Base-by-base conservation (phyloP, 2,329 filamentous ascomycete genomes). In the Pseudocercospora musae region DNA sequence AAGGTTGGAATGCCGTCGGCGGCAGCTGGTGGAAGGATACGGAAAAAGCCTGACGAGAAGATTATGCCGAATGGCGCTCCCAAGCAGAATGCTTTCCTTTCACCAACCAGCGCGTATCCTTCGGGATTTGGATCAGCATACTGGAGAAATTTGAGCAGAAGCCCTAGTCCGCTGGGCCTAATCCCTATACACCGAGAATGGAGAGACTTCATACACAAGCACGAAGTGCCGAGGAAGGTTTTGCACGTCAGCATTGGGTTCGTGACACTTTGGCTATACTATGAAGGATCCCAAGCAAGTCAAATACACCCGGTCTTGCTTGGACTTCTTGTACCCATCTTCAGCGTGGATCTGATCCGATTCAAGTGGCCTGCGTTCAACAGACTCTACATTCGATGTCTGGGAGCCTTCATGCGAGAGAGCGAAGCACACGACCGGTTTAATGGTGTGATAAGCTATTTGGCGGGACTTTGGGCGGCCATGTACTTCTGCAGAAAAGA, bases 181-280 rank as follows among this genome's bases (percentile, higher is more conserved):
- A 99, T 99, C 64, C 95, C 95, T 2, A 94, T 99, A 71, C 95
- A 99, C 77, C 84, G 91, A 64, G 89, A 95, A 74, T 99, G 95
- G 85, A 86, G 92, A 70, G 89, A 85, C 27, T 92, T 99, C 73
- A 91, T 84, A 66, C 95, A 99, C 83, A 92, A 92, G 72, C 94
- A 99, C 78, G 95, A 99, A 79, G 93, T 99, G 58, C 95, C 95
- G 9, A 89, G 95, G 71, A 99, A 99, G 78, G 81, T 88, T 44
- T 83, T 99, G 40, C 95, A 99, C 76, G 91, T 98, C 61, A 97
- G 93, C 53, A 99, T 99, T 74, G 95, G 95, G 59, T 98, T 98
- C 79, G 83, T 98, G 64, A 92, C 94, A 20, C 84, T 96, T 50
- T 90, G 89, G 80, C 85, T 98, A 40, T 99, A 98, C 77, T 82